Conservation (phyloP, 345 rosid genomes). For the Gossypium rotundifolium region DNA sequence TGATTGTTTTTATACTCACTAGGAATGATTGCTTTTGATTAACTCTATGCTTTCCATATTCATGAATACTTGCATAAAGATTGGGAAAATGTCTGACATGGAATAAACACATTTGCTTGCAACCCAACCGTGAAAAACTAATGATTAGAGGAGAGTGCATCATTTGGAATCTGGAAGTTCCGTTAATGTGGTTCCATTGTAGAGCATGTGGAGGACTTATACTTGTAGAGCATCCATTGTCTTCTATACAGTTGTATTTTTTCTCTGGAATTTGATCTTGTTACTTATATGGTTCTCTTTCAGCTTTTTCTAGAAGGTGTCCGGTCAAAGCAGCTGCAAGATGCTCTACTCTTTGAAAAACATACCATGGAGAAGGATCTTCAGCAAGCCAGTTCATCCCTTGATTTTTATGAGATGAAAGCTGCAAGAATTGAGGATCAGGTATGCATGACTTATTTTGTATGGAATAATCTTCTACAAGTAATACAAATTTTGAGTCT, state of each 20-base stretch:
- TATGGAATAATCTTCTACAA: neutral
- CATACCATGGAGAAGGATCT: constrained; percentile 55
- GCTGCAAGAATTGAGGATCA: constrained; percentile 68
- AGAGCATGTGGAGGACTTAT: neutral
- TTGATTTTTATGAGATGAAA: constrained; percentile 60
- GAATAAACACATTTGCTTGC: neutral
- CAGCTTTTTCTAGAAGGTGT: constrained; percentile 88
- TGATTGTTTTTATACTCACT: neutral
- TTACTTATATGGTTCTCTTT: constrained; percentile 20
- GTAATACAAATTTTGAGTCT: neutral
- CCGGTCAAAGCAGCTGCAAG: constrained; percentile 66
- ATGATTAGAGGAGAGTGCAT: neutral
- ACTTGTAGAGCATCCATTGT: neutral
- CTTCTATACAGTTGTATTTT: neutral
- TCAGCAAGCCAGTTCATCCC: constrained; percentile 62
- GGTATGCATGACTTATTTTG: constrained; percentile 34
- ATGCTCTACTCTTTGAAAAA: constrained; percentile 56
- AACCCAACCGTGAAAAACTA: neutral
- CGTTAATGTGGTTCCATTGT: neutral
- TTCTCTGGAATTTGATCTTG: constrained; percentile 14
- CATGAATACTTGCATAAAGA: neutral
- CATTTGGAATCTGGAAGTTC: neutral
- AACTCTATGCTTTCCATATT: neutral
- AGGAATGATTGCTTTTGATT: neutral
- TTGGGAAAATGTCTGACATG: neutral